phyloP scores from a whole-genome alignment of 2,329 filamentous ascomycete species.

The Rhynchosporium graminicola region DNA sequence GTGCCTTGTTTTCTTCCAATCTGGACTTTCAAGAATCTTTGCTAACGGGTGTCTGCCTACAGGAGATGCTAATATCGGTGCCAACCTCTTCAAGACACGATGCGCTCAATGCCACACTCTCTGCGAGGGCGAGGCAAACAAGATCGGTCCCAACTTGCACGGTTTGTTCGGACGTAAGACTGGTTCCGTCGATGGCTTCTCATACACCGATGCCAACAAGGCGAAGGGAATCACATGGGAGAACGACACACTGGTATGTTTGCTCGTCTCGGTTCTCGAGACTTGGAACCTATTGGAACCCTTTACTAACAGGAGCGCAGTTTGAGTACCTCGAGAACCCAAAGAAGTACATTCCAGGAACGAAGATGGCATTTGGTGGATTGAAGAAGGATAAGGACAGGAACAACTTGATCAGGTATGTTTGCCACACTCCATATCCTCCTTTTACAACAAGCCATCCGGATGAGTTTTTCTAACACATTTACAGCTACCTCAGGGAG shows the following conservation, averaged over 20 bases:
- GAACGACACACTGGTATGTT: constrained; percentile 76
- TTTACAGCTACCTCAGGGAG: constrained; percentile 65
- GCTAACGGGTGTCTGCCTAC: constrained; percentile 40
- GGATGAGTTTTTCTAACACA: constrained; percentile 24
- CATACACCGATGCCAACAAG: constrained; percentile 99
- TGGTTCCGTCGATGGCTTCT: constrained; percentile 86
- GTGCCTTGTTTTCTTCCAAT: constrained; percentile 6
- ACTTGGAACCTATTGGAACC: neutral
- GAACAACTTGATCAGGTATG: constrained; percentile 97
- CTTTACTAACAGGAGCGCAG: constrained; percentile 45
- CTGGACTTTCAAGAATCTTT: constrained; percentile 16
- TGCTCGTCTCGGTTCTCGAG: neutral
- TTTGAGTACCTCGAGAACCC: constrained; percentile 99
- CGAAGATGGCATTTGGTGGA: constrained; percentile 99
- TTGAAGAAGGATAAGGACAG: constrained; percentile 99
- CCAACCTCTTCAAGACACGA: constrained; percentile 98
- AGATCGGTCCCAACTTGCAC: constrained; percentile 95
- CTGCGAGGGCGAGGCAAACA: constrained; percentile 88
- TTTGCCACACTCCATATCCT: constrained; percentile 34
- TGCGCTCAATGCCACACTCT: constrained; percentile 99
- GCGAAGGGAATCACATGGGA: constrained; percentile 89
- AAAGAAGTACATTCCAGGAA: constrained; percentile 99
- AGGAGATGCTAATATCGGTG: constrained; percentile 97
- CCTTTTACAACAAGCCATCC: neutral
- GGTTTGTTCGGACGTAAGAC: constrained; percentile 97